Base-by-base conservation (phyloP, 306 rosid species). In the Inga laurina region DNA sequence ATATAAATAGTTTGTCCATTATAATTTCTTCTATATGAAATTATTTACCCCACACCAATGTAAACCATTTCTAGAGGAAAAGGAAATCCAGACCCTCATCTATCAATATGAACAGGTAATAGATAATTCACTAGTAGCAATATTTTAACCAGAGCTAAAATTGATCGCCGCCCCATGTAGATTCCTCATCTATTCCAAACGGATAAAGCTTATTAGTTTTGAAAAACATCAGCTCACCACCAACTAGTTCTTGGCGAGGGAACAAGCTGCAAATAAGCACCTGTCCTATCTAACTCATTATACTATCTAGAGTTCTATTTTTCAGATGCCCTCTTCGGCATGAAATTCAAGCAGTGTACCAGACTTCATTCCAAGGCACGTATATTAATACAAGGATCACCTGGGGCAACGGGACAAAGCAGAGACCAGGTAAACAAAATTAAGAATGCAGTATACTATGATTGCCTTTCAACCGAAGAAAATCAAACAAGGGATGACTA, bases 1-100 rank as follows among this genome's bases (percentile, higher is more conserved):
- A 8, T 2, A 54, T 8, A 78, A 18, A 10, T 2, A 22, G 30
- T 32, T 49, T 19, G 41, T 19, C 18, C 43, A 78, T 14, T 67
- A n/a, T 82, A 54, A 56, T 79, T 72, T 84, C 52, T 57, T 75
- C 79, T 14, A 8, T 4, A 16, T 49, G 39, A 30, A 77, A 45
- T 46, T 46, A 57, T 51, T 54, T 19, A 14, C 39, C 39, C 39
- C 69, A 32, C 21, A 27, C 39, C 69, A 32, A 27, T 61, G 65
- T 30, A 9, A 69, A 79, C 45, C 3, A 8, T 49, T 56, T 48
- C 71, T 45, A 43, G 64, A 72, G 41, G 68, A 41, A 34, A 44
- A 7, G 7, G 37, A 10, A 22, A 59, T 59, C 66, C 24, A 59
- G 10, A 59, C 32, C 14, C 15, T 22, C 34, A 22, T 46, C 10